phyloP scores from a whole-genome alignment of 371 early-diverging fungal genomes.

The Coemansia sp. region DNA sequence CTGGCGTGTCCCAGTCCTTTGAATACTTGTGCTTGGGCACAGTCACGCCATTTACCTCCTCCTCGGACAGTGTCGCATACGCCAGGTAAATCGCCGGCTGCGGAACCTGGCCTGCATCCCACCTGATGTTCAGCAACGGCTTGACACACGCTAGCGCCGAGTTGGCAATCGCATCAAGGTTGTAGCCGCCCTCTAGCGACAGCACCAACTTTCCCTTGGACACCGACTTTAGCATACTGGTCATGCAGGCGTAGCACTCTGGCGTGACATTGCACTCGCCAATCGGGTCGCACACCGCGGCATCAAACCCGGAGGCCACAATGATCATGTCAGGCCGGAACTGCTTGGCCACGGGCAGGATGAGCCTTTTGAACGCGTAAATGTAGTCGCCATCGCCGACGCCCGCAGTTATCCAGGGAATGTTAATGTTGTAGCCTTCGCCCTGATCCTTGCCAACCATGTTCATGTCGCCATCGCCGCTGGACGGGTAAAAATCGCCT shows the following conservation, averaged over 20 bases:
- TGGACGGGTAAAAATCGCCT: conserved; percentile 75
- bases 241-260: conserved; percentile 83
- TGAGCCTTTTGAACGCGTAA: conserved; percentile 71
- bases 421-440: conserved; percentile 76
- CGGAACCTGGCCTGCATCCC: conserved; percentile 43
- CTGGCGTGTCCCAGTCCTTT: conserved; percentile 14
- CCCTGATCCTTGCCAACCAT: conserved; percentile 65
- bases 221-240: conserved; percentile 68
- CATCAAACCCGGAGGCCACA: conserved; percentile 91
- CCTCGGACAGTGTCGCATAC: conserved; percentile 33
- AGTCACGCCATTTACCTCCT: conserved; percentile 33
- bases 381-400: conserved; percentile 87
- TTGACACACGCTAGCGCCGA: conserved; percentile 76
- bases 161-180: conserved; percentile 68
- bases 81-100: conserved; percentile 21
- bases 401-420: conserved; percentile 80
- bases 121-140: conserved; percentile 57
- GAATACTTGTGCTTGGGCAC: not conserved
- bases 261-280: conserved; percentile 85
- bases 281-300: conserved; percentile 80
- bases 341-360: conserved; percentile 82
- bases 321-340: conserved; percentile 83
- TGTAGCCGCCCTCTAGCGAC: conserved; percentile 85
- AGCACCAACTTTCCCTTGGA: conserved; percentile 73
- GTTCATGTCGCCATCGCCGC: conserved; percentile 56